Evolutionary conservation across 768 basidiomycete genomes (phyloP), one percentile per base, ranked within the genome.

Genomic region (Leccinum boreale): DNA sequence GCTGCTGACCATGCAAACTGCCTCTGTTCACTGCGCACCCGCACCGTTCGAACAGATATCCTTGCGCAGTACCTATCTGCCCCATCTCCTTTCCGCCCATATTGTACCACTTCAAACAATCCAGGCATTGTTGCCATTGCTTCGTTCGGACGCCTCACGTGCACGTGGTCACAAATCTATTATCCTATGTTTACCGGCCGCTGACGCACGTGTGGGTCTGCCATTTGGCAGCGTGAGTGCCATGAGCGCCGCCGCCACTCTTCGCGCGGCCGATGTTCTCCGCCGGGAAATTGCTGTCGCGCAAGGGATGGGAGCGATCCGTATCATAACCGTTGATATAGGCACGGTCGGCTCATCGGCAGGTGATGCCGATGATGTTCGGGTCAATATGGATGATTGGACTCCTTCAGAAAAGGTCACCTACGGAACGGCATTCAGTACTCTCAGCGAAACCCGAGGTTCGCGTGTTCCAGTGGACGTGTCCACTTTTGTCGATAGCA

Each of bases 71-170:
- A 75, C 80, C 5, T 92, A 92, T 67, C 75, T 89, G 33, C 81
- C 87, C 12, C 88, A 89, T 68, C 79, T 93, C 53, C 84, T 77
- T 52, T 83, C 85, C 1, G 87, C 90, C 1, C 90, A 93, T 62
- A 77, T 92, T 63, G 84, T 83, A 2, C 92, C 92, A 11, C 79
- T 93, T 45, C 85, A 88, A 63, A 80, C 87, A 55, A 79, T 93
- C 44, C 91, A 93, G 62, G 81, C 85, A 1, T 78, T 92, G 26
- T 77, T 94, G 33, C 91, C 92, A 3, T 78, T 92, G 29, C 77
- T 94, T 47, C 88, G 91, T 57, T 79, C 84, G 15, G 81, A 82
- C n/a, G 80, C 87, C 78, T 48, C 81, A 79, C 48, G 76, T 75
- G 10, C 79, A 77, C 70, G 76, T 79, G 67, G 60, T 26, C 63